Conservation (phyloP, 139 green algal genomes). For the Chlorella sp. region DNA sequence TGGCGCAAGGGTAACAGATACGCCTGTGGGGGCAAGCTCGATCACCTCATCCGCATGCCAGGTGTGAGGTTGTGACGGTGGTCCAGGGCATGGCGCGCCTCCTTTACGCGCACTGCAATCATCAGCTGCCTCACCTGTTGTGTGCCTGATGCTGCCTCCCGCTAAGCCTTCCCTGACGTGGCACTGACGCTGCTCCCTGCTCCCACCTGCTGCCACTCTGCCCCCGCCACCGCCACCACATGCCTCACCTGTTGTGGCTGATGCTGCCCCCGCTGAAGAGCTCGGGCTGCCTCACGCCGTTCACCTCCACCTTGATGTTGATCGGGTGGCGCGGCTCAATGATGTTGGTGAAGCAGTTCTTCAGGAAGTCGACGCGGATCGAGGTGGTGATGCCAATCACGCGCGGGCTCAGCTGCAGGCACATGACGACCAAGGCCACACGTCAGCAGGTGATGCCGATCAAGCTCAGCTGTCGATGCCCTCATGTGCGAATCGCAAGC, state of each 20-base stretch:
- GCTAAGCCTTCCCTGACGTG: too few relatives aligned
- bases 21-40: too few relatives aligned
- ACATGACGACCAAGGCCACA: neutral
- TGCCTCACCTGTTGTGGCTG: constrained; percentile 11
- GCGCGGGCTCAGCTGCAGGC: neutral
- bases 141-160: too few relatives aligned
- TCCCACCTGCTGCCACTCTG: constrained; percentile 7
- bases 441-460: neutral
- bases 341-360: neutral
- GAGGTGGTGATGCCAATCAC: constrained; percentile 11
- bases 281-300: constrained; percentile 12
- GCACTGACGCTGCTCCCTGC: too few relatives aligned
- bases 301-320: constrained; percentile 8
- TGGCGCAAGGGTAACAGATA: too few relatives aligned
- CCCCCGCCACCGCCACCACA: neutral
- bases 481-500: neutral
- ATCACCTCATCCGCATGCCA: too few relatives aligned
- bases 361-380: constrained; percentile 8
- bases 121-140: too few relatives aligned
- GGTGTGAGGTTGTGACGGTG: too few relatives aligned
- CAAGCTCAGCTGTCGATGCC: too few relatives aligned
- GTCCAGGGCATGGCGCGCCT: too few relatives aligned
- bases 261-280: constrained; percentile 6
- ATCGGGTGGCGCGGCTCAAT: constrained; percentile 6
- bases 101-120: too few relatives aligned